Base-by-base conservation (phyloP, 345 rosid genomes). In the Eutrema heterophyllum region DNA sequence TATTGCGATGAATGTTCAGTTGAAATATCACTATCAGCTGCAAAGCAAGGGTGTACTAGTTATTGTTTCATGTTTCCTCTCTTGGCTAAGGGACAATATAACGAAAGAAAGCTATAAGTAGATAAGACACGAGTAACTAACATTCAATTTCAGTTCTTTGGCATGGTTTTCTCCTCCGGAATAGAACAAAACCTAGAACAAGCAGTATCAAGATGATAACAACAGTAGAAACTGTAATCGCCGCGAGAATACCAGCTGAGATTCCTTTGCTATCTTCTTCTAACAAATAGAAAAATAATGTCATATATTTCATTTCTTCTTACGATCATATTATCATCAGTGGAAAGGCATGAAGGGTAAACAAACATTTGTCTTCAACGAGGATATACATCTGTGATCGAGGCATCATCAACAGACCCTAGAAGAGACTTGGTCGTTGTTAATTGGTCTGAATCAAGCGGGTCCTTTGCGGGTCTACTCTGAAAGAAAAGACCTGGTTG, bases 301-400 rank as follows among this genome's bases (percentile, higher is more conserved):
- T 52, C 35, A 76, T 24, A 29, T 7, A 69, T 40, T 11, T 54
- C 2, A n/a, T 13, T 38, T 40, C 43, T 32, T 24, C 2, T 33
- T 15, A 50, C 46, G 51, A 12, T 51, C 54, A 58, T 39, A 2
- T 4, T 6, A 1, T 70, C 15, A 3, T 3, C 36, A 54, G 9
- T 9, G 7, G 30, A 41, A 57, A 30, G 43, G 65, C 73, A 24
- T 32, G 48, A 43, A 40, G 36, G n/a, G 36, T 15, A 26, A 16
- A 40, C 26, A 32, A 12, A 30, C 33, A 30, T 30, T 64, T 5
- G 8, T 54, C 52, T 45, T 69, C 64, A 85, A 3, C 86, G 85
- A 48, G 89, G 89, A 64, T 74, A 49, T 43, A 84, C 46, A 45
- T 82, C 83, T 0, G 86, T 82, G 57, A 85, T 76, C 5, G 86